phyloP scores from a whole-genome alignment of 2,329 filamentous ascomycete genomes.

The Scorias spongiosa region DNA sequence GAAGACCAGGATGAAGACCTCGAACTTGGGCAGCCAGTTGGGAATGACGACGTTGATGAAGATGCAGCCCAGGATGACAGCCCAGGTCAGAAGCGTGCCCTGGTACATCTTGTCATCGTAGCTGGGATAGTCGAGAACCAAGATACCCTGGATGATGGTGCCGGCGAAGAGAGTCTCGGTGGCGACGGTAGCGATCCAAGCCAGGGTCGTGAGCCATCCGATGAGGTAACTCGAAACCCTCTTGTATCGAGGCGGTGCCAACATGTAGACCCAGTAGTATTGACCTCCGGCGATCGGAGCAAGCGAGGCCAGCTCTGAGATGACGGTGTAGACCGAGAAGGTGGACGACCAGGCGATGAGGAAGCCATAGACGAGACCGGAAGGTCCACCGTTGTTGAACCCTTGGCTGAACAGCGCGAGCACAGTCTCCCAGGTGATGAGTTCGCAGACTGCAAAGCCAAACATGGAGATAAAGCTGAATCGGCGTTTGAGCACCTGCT shows the following conservation, averaged over 20 bases:
- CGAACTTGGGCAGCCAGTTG: constrained; percentile 21
- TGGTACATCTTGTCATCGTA: constrained; percentile 24
- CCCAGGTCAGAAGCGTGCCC: constrained; percentile 27
- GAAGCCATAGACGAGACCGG: constrained; percentile 37
- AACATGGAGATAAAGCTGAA: constrained; percentile 29
- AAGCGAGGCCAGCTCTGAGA: constrained; percentile 33
- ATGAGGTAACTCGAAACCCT: constrained; percentile 29
- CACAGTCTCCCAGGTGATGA: constrained; percentile 33
- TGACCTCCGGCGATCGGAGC: constrained; percentile 31
- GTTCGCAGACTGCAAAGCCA: constrained; percentile 29
- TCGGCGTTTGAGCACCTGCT: constrained; percentile 29
- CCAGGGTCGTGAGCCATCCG: constrained; percentile 28
- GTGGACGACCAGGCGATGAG: constrained; percentile 37
- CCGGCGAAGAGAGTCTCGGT: constrained; percentile 28
- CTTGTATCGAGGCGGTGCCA: constrained; percentile 26
- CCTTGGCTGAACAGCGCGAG: constrained; percentile 28
- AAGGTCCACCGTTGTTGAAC: constrained; percentile 31
- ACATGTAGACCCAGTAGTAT: constrained; percentile 32
- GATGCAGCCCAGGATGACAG: constrained; percentile 24
- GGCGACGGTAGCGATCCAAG: constrained; percentile 29
- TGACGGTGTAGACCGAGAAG: constrained; percentile 31
- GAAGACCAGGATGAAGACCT: constrained; percentile 29
- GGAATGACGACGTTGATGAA: constrained; percentile 35
- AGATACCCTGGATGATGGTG: constrained; percentile 26
- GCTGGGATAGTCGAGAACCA: constrained; percentile 23